These are phyloP conservation scores for Penicillium desertorum DNA, from an alignment of 495 filamentous ascomycete genomes.

Conservation along the genomic window DNA sequence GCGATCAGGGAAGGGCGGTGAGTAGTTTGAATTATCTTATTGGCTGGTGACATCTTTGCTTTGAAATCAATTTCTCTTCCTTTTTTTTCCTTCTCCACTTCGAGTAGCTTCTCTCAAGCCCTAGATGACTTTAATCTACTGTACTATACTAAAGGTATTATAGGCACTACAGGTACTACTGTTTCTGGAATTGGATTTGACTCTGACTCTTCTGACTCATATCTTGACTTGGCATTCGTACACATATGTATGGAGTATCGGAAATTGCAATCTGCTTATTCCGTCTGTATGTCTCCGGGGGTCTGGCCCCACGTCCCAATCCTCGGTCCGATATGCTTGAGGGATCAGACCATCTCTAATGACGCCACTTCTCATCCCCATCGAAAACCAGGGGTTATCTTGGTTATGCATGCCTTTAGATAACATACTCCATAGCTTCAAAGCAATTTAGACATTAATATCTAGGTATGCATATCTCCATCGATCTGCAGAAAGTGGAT, in stretches of 20 bases:
- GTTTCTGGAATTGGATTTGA: neutral
- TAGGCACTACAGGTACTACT: neutral
- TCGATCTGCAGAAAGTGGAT: conserved; percentile 7
- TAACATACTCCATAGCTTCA: neutral
- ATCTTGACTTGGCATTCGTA: neutral
- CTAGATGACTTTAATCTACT: neutral
- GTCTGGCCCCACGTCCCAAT: conserved; percentile 6
- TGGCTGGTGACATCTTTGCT: neutral
- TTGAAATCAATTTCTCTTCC: conserved; percentile 11
- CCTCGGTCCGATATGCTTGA: neutral
- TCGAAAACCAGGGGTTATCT: neutral
- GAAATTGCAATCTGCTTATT: neutral
- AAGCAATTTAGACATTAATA: neutral
- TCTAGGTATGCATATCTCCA: neutral
- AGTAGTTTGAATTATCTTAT: neutral
- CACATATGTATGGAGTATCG: neutral
- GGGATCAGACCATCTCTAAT: neutral
- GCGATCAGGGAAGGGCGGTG: conserved; percentile 10
- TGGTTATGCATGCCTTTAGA: neutral
- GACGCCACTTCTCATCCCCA: neutral
- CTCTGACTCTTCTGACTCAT: neutral
- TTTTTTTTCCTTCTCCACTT: conserved; percentile 7
- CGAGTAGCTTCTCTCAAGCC: conserved; percentile 1
- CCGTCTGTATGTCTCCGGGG: neutral
- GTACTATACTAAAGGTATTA: no score